Evolutionary conservation across 2,329 filamentous ascomycete species (phyloP).

Genomic region (Aspergillus fijiensis): DNA sequence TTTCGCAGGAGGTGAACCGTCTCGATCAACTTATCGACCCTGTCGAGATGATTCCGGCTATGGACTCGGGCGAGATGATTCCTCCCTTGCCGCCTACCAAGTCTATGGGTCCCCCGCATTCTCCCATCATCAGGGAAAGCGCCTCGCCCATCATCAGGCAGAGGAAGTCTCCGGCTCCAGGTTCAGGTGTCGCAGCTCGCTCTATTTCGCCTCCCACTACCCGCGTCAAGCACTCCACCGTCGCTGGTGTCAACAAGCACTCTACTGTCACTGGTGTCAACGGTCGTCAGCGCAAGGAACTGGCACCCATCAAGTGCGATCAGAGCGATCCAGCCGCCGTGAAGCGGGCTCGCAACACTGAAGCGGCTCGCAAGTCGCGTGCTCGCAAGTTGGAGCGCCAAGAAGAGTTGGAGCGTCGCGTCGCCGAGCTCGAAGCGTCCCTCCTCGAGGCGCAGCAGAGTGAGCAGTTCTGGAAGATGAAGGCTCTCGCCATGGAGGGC

Average conservation of each 20-base stretch:
- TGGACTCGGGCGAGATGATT: background rate
- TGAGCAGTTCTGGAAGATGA: constrained; percentile 41
- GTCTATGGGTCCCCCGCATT: constrained; percentile 17
- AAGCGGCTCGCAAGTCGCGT: constrained; percentile 90
- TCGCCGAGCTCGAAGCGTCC: constrained; percentile 63
- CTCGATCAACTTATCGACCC: background rate
- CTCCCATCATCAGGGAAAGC: constrained; percentile 30
- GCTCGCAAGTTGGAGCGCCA: constrained; percentile 78
- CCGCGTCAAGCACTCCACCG: constrained; percentile 2
- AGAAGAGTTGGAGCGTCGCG: constrained; percentile 70
- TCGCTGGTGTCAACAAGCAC: constrained; percentile 50
- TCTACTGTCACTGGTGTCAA: constrained; percentile 69
- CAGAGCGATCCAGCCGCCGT: constrained; percentile 71
- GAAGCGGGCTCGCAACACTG: constrained; percentile 91
- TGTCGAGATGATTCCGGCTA: constrained; percentile 21
- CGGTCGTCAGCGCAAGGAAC: constrained; percentile 68
- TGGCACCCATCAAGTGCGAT: constrained; percentile 77
- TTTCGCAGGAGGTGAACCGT: background rate
- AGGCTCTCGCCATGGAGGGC: constrained; percentile 28
- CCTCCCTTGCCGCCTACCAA: constrained; percentile 22
- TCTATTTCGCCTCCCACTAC: constrained; percentile 39
- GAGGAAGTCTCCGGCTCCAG: too few relatives aligned
- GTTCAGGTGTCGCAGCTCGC: constrained; percentile 11
- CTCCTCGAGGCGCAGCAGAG: constrained; percentile 35
- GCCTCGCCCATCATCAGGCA: background rate